A percentile compares a stretch with the other conserved stretches of the same genome.
Conservation (phyloP, 306 rosid species). For the Ammopiptanthus mongolicus region DNA sequence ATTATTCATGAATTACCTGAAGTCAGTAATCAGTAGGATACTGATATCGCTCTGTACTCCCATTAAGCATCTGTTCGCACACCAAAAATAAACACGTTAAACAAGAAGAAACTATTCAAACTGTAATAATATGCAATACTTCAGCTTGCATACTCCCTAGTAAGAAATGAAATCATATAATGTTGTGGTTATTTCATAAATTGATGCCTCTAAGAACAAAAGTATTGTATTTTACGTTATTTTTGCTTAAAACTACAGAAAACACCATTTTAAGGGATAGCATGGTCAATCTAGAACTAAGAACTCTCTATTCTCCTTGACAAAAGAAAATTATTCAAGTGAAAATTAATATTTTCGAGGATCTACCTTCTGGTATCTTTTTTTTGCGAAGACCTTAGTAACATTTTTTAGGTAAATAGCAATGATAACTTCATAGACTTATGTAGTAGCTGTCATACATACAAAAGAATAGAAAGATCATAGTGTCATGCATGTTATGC, state of each 20-base stretch:
- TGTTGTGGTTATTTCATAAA: not conserved
- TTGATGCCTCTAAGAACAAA: not conserved
- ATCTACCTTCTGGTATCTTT: not conserved
- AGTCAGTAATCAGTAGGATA: slow-evolving; percentile 35
- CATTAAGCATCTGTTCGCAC: slow-evolving; percentile 43
- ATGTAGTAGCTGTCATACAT: not conserved
- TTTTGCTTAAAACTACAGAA: not conserved
- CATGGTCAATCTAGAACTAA: not conserved
- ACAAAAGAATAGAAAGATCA: not conserved
- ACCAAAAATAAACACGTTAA: slow-evolving; percentile 3
- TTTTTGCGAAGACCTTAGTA: not conserved
- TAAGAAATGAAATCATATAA: not conserved
- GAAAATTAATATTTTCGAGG: not conserved
- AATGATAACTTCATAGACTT: too few relatives aligned
- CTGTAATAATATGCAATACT: not conserved
- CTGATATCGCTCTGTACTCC: not conserved
- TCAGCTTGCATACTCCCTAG: not conserved
- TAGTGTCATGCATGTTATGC: not conserved
- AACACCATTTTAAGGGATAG: not conserved
- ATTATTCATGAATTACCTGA: slow-evolving; percentile 30
- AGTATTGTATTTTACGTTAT: not conserved
- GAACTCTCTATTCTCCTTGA: not conserved
- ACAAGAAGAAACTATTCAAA: slow-evolving; percentile 9
- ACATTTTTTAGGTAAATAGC: not conserved
- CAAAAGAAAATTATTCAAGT: not conserved